These are phyloP conservation scores for Phyllachora maydis DNA, from an alignment of 2,329 filamentous ascomycete genomes.

Conservation along the genomic window DNA sequence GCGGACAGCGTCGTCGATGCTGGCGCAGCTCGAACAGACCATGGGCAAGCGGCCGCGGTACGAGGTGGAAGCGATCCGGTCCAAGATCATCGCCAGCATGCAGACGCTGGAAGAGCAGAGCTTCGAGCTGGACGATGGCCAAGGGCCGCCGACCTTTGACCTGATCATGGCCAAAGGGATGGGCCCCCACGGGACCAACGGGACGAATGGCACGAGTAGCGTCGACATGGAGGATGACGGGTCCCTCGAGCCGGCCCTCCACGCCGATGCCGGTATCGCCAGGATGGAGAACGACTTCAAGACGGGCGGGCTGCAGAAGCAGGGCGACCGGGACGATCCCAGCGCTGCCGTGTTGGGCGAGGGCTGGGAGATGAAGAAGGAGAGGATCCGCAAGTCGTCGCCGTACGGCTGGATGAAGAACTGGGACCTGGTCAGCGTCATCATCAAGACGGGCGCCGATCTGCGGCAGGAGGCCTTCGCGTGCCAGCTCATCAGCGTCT, in stretches of 20 bases:
- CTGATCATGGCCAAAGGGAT: slow-evolving; percentile 59
- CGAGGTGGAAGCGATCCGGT: slow-evolving; percentile 66
- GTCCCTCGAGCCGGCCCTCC: slow-evolving; percentile 29
- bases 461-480: slow-evolving; percentile 72
- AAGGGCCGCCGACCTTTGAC: slow-evolving; percentile 59
- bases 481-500: slow-evolving; percentile 66
- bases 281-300: slow-evolving; percentile 83
- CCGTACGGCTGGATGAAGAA: slow-evolving; percentile 82
- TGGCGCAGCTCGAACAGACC: slow-evolving; percentile 63
- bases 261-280: slow-evolving; percentile 53
- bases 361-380: slow-evolving; percentile 68
- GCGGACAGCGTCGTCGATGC: slow-evolving; percentile 73
- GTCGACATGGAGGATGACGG: slow-evolving; percentile 30
- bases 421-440: slow-evolving; percentile 73
- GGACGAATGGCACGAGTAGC: slow-evolving; percentile 14
- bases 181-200: slow-evolving; percentile 21
- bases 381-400: slow-evolving; percentile 64
- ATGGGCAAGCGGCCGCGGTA: slow-evolving; percentile 60
- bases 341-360: slow-evolving; percentile 75
- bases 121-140: slow-evolving; percentile 54
- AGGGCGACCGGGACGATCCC: slow-evolving; percentile 67
- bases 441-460: slow-evolving; percentile 72
- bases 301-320: slow-evolving; percentile 62
- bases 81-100: slow-evolving; percentile 82
- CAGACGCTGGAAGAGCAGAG: slow-evolving; percentile 72